Base-by-base conservation (phyloP, 1,139 yeast species). In the Citeromyces hawaiiensis region DNA sequence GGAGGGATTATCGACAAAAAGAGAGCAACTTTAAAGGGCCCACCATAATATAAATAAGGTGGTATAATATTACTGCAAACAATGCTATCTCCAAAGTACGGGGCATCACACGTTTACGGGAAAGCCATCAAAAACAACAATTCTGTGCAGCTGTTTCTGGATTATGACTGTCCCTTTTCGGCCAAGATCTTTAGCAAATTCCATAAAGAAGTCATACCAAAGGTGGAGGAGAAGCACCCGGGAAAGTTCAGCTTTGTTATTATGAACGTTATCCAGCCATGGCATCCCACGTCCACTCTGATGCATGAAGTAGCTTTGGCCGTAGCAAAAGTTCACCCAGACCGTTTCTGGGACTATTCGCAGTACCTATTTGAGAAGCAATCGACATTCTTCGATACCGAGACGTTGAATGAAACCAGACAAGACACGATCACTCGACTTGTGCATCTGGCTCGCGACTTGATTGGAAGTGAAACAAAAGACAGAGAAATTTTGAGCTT, bases 81-180 rank as follows among this genome's bases (percentile, higher is more conserved):
- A n/a, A 17, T 34, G 35, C 11, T 15, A 17, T 31, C 34, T 18
- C 43, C 43, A 11, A 41, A 36, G 29, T 41, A 29, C 32, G 32
- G 23, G 15, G 16, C 29, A 5, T 38, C 42, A 7, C 44, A 42
- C 37, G 15, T 40, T 14, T 40, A 36, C 41, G 27, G 27, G 4
- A 33, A 30, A 19, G 37, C 32, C n/a, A 32, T 34, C 17, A 15
- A 23, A 30, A 33, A 34, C 16, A 29, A 31, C 16, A 38, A 25
- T 29, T 13, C 34, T 15, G 61, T 76, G 40, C 80, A 76, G 44
- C 43, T 86, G 37, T 86, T 73, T 57, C 59, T 85, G 39, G 96
- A 86, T 61, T 85, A 81, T 64, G 72, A 76, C 46, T 86, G 96
- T 55, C 88, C 82, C 1, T 86, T 71, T 58, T 71, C 83, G 48